Conservation (phyloP, 2,329 filamentous ascomycete species). For the Aspergillus candidus region DNA sequence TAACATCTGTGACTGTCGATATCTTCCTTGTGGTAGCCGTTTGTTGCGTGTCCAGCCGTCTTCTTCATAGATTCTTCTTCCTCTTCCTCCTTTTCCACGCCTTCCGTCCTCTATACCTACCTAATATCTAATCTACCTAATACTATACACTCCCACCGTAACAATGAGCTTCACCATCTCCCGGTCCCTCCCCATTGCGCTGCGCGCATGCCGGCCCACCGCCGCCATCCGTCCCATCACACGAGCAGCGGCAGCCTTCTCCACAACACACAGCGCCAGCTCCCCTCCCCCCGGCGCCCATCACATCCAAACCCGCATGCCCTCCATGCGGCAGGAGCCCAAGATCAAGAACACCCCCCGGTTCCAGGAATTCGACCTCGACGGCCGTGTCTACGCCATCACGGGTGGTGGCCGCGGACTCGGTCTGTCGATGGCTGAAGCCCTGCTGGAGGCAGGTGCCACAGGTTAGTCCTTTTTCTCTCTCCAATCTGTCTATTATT, state of each 20-base stretch:
- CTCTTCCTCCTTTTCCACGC: background rate
- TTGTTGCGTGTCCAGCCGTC: background rate
- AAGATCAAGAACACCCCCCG: conserved; percentile 25
- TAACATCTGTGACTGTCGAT: background rate
- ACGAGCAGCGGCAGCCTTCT: conserved; percentile 14
- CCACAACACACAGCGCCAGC: conserved; percentile 7
- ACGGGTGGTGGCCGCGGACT: conserved; percentile 42
- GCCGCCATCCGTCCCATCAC: conserved; percentile 7
- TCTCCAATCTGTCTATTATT: too few species aligned
- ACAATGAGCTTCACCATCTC: conserved; percentile 14
- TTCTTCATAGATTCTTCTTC: background rate
- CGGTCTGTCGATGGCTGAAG: conserved; percentile 42
- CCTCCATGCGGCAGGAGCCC: conserved; percentile 15
- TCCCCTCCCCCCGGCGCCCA: conserved; percentile 16
- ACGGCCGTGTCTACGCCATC: conserved; percentile 37
- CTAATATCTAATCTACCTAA: conserved; percentile 4
- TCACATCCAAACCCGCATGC: conserved; percentile 29
- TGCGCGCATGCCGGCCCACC: conserved; percentile 8
- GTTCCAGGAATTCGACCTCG: conserved; percentile 40
- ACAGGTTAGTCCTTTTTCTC: conserved; percentile 28
- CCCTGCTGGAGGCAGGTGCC: conserved; percentile 44
- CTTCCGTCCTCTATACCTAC: background rate
- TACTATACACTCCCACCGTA: background rate
- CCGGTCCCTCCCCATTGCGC: conserved; percentile 11
- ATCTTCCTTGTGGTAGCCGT: background rate